Conservation (phyloP, 768 basidiomycete genomes). For the Cyathus striatus region DNA sequence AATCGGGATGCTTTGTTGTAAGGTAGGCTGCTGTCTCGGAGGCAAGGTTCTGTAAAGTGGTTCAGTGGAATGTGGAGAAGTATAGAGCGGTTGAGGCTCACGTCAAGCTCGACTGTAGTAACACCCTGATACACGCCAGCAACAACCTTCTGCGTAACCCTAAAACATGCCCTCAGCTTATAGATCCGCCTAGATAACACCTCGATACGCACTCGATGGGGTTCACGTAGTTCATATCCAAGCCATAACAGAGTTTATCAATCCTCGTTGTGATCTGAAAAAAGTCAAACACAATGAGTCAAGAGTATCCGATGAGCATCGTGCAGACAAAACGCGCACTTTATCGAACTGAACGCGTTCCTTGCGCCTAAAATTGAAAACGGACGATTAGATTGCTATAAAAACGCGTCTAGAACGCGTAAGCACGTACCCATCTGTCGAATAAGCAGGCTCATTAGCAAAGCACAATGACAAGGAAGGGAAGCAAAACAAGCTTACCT, state of each 20-base stretch:
- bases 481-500: conserved; percentile 20
- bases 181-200: not conserved
- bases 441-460: conserved; percentile 7
- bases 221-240: conserved; percentile 88
- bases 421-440: conserved; percentile 42
- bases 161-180: conserved; percentile 21
- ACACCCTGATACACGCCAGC: conserved; percentile 92
- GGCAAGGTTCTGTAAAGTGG: conserved; percentile 73
- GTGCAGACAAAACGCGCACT: conserved; percentile 50
- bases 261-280: conserved; percentile 80
- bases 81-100: conserved; percentile 30
- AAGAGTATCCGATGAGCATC: no score
- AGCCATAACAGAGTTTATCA: conserved; percentile 91
- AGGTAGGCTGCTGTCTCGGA: conserved; percentile 97
- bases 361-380: conserved; percentile 55
- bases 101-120: conserved; percentile 96
- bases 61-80: not conserved
- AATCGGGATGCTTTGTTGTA: conserved; percentile 96
- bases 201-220: conserved; percentile 72
- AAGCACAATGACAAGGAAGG: not conserved
- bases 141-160: conserved; percentile 89
- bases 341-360: conserved; percentile 94
- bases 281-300: conserved; percentile 7
- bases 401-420: conserved; percentile 30
- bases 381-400: conserved; percentile 11